phyloP scores from a whole-genome alignment of 192 early-diverging fungal species.

The Chytriomyces confervae region DNA sequence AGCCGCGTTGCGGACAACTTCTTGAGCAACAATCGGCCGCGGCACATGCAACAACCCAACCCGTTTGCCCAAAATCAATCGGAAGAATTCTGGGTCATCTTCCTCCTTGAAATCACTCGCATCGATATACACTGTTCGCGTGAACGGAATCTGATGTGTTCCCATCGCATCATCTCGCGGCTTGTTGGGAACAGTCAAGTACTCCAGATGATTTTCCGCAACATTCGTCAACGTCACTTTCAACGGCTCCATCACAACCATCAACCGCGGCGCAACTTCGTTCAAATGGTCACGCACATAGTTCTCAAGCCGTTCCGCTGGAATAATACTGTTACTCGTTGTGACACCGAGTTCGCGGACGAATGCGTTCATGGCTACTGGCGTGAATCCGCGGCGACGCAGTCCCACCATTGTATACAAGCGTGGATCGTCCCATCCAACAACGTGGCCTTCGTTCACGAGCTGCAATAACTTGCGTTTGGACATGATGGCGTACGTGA shows the following conservation, averaged over 20 bases:
- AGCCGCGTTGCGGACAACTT: constrained; percentile 73
- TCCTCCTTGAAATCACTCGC: constrained; percentile 87
- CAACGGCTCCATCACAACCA: constrained; percentile 89
- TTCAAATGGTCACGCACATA: constrained; percentile 94
- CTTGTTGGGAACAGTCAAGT: constrained; percentile 86
- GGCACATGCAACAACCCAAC: constrained; percentile 90
- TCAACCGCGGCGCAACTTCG: constrained; percentile 88
- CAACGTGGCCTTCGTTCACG: constrained; percentile 77
- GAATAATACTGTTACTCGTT: constrained; percentile 78
- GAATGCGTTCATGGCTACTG: constrained; percentile 98
- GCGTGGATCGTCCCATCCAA: constrained; percentile 96
- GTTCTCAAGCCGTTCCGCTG: constrained; percentile 89
- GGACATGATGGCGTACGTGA: constrained; percentile 94
- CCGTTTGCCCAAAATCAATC: constrained; percentile 90
- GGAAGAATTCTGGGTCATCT: constrained; percentile 94
- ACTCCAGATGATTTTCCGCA: constrained; percentile 79
- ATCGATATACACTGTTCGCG: constrained; percentile 93
- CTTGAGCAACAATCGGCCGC: constrained; percentile 86
- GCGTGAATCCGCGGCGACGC: constrained; percentile 95
- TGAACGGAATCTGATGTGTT: constrained; percentile 87
- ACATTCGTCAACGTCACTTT: constrained; percentile 91
- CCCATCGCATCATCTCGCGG: constrained; percentile 88
- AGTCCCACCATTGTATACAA: constrained; percentile 95
- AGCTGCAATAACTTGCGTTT: constrained; percentile 97
- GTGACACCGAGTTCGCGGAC: constrained; percentile 93